A percentile compares a stretch with the other conserved stretches of the same genome.
Evolutionary conservation across 192 early-diverging fungal species (phyloP).

Genomic region (Chytriomyces sp.): DNA sequence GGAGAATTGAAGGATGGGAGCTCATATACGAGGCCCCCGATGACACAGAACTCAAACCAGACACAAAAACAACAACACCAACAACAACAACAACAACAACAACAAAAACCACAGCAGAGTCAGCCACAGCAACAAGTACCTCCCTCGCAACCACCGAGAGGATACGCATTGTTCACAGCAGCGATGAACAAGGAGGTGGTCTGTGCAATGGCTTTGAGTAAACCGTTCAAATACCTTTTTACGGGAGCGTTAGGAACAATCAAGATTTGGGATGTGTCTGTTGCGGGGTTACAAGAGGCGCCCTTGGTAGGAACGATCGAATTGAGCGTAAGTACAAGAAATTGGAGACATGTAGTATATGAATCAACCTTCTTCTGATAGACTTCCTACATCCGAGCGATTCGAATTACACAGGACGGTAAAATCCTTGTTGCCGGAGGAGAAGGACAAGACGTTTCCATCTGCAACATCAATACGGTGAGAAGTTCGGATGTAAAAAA

Average conservation of each 20-base stretch:
- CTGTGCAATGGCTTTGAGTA: slow-evolving; percentile 26
- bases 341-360: not conserved
- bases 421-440: slow-evolving; percentile 27
- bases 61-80: not conserved
- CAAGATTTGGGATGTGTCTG: slow-evolving; percentile 32
- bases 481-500: not conserved
- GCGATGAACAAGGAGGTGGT: slow-evolving; percentile 19
- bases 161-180: slow-evolving; percentile 1
- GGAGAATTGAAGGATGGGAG: too few relatives aligned
- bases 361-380: not conserved
- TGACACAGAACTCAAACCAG: too few relatives aligned
- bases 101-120: not conserved
- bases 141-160: slow-evolving; percentile 6
- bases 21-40: too few relatives aligned
- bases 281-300: not conserved
- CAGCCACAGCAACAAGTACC: not conserved
- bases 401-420: slow-evolving; percentile 22
- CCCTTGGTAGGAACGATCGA: slow-evolving; percentile 24
- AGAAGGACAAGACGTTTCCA: slow-evolving; percentile 22
- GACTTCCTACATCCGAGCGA: slow-evolving; percentile 17
- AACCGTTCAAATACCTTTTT: slow-evolving; percentile 34
- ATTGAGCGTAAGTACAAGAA: not conserved
- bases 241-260: slow-evolving; percentile 16
- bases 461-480: slow-evolving; percentile 27
- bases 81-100: slow-evolving; percentile 11